Percentiles rank a stretch among this genome's conserved stretches.
Conservation (phyloP, 352 stramenopile species). For the Elongisporangium prolatum region DNA sequence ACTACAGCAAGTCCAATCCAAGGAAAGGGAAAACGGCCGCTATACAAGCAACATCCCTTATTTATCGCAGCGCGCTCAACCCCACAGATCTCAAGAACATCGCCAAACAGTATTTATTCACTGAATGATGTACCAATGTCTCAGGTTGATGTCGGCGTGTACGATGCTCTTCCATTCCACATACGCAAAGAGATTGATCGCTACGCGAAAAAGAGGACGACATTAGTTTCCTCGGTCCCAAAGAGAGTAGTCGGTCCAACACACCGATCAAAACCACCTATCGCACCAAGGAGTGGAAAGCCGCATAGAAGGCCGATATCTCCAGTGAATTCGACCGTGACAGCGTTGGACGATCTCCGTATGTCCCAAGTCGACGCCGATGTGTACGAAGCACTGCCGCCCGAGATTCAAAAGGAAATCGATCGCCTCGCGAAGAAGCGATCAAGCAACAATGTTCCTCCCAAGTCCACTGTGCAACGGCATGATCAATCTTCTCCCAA, state of each 20-base stretch:
- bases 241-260: background rate
- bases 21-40: background rate
- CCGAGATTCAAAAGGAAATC: constrained; percentile 65
- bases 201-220: constrained; percentile 41
- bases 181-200: constrained; percentile 72
- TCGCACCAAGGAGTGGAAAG: background rate
- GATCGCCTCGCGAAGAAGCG: constrained; percentile 54
- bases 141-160: constrained; percentile 76
- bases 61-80: background rate
- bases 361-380: constrained; percentile 79
- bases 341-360: constrained; percentile 54
- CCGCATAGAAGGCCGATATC: background rate
- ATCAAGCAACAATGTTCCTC: background rate
- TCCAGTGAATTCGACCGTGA: background rate
- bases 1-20: background rate
- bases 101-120: constrained; percentile 1
- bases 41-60: background rate
- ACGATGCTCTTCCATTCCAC: constrained; percentile 58
- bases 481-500: constrained; percentile 3
- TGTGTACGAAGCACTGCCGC: constrained; percentile 68
- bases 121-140: constrained; percentile 73
- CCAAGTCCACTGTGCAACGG: constrained; percentile 3
- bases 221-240: background rate
- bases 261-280: background rate
- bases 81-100: background rate